Evolutionary conservation across 1,284 basidiomycete species (phyloP), one percentile per base, ranked within the genome.

Genomic region (Sparassis latifolia): DNA sequence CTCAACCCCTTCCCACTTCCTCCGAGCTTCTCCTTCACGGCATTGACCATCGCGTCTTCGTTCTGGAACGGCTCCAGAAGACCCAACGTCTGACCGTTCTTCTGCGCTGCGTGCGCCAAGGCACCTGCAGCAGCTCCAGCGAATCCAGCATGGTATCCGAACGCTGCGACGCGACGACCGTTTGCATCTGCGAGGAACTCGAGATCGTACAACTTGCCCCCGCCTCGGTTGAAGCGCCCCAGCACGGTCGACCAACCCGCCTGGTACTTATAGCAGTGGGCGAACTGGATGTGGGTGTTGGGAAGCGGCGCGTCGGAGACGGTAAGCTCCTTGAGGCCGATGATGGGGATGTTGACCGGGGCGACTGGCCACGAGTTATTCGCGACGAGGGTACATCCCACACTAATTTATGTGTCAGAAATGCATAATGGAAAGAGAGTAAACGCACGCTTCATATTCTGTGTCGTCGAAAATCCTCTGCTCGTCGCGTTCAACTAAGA

Each of bases 211-310:
- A 99, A 76, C 37, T 84, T 89, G 29, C 96, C 96, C 35, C 82
- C 78, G 30, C 96, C 97, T 52, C 80, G 77, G 67, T 84, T 76
- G 78, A 99, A 99, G 42, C 97, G 89, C 32, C 82, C 76, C 41
- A 99, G 83, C 31, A 99, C 84, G 46, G 85, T 77, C 12, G 84
- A 79, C 96, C 97, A 99, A 39, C 97, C 97, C 1, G 79, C 92
- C 69, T 99, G 97, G 47, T 84, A 75, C 75, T 99, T 99, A 81
- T 93, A 99, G 73, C 96, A 98, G 70, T 99, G 97, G 2, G 95
- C 96, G 62, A 99, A 99, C 67, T 98, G 95, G 68, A 99, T 96
- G 72, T 99, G 97, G 6, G 91, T 95, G 73, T 97, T 94, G 9
- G 80, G 83, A 20, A 97, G 75, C 20, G 94, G 89, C 42, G 84